Percentiles rank a stretch among this genome's conserved stretches.
Evolutionary conservation across 371 early-diverging fungal species (phyloP).

Genomic region (Mortierella sp.): DNA sequence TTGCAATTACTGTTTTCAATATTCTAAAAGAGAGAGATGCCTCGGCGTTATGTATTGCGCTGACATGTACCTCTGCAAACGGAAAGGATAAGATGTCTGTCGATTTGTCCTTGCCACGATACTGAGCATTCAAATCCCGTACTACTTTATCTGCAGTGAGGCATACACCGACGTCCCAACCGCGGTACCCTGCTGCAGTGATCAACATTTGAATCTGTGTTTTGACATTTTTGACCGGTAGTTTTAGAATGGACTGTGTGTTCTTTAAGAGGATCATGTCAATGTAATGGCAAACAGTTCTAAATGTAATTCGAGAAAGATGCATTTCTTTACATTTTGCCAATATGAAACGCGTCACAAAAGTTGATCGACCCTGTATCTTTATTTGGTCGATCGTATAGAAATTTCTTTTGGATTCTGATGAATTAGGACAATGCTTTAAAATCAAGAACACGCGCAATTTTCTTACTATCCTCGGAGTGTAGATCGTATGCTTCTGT

Average conservation of each 20-base stretch:
- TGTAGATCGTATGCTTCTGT: slow-evolving; percentile 29
- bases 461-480: slow-evolving; percentile 28
- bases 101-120: slow-evolving; percentile 58
- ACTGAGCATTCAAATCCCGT: slow-evolving; percentile 57
- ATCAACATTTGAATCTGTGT: slow-evolving; percentile 51
- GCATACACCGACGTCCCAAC: slow-evolving; percentile 66
- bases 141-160: slow-evolving; percentile 57
- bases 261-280: slow-evolving; percentile 55
- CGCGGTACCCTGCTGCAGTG: slow-evolving; percentile 59
- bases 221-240: slow-evolving; percentile 8
- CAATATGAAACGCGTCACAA: neutral
- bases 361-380: too few relatives aligned
- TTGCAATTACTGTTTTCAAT: too few relatives aligned
- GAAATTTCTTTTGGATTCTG: neutral
- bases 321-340: neutral
- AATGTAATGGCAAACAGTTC: neutral
- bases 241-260: slow-evolving; percentile 25
- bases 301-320: neutral
- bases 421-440: neutral
- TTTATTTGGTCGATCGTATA: too few relatives aligned
- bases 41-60: neutral
- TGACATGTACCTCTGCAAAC: slow-evolving; percentile 58
- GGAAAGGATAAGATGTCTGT: slow-evolving; percentile 71
- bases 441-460: slow-evolving; percentile 43
- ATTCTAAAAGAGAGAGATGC: neutral